Evolutionary conservation across 305 asterid species (phyloP), one percentile per base, ranked within the genome.

Genomic region (Plantago coronopus): DNA sequence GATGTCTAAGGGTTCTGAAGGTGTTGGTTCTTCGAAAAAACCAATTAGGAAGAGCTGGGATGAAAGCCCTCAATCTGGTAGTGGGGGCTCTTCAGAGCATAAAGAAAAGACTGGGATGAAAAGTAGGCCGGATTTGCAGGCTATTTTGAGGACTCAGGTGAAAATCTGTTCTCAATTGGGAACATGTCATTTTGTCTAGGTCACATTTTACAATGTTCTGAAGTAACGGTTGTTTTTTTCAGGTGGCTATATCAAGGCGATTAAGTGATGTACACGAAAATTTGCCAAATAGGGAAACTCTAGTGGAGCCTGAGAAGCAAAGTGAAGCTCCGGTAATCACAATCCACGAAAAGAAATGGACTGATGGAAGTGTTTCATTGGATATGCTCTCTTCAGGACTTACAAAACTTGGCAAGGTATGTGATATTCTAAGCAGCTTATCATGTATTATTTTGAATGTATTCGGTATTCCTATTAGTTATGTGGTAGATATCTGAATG

Each of bases 341-440:
- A 17, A 81, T 94, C 61, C 96, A 89, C 65, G 99, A 89, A 68
- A 94, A 85, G 93, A 94, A 87, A 73, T 94, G 97, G 99, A 94
- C 96, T 10, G 95, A 89, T 72, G 99, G 99, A 15, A 83, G 91
- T 72, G 76, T 94, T 31, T 71, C 93, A 3, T 66, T 87, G 34
- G 90, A 85, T 65, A 63, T 59, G 8, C 72, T 94, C 57, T 77
- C 97, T 64, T 67, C 95, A 7, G 83, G 74, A 61, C 93, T 94
- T 57, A 89, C 90, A 20, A 81, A 60, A 71, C 90, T 89, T 51
- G 99, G 95, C 47, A 85, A 88, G 96, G 99, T 93, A 77, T 20
- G 48, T 13, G 17, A 25, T 2, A 29, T 25, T 29, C 17, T 63
- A 46, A 50, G 7, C 25, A 16, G 15, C 11, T 53, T 6, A 37